Percentiles rank a stretch among this genome's conserved stretches.
These are phyloP conservation scores for Aureobasidium lini DNA, from an alignment of 2,329 filamentous ascomycete species.

Conservation along the genomic window DNA sequence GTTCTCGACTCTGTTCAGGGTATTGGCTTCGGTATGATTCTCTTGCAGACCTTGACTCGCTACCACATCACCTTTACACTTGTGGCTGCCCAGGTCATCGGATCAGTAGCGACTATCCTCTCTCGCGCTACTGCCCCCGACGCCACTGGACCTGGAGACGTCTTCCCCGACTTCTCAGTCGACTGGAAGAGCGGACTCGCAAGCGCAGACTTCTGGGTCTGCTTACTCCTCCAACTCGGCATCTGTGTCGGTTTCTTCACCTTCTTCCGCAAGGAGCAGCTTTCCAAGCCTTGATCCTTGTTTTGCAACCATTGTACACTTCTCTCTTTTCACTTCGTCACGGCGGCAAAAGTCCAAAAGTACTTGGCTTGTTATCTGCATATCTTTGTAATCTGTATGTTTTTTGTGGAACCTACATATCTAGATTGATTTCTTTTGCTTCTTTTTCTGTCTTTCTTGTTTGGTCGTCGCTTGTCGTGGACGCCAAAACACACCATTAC, in stretches of 20 bases:
- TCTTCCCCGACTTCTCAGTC: constrained; percentile 55
- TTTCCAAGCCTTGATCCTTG: constrained; percentile 42
- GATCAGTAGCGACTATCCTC: constrained; percentile 54
- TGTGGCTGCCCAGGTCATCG: constrained; percentile 54
- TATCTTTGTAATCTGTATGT: background rate
- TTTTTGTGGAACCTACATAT: background rate
- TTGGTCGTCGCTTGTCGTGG: background rate
- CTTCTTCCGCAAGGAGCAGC: constrained; percentile 53
- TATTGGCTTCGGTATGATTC: constrained; percentile 60
- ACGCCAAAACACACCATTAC: background rate
- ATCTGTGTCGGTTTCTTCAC: constrained; percentile 52
- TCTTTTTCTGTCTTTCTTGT: background rate
- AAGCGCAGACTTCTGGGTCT: constrained; percentile 55
- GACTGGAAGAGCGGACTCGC: constrained; percentile 39
- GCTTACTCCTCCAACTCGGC: constrained; percentile 48
- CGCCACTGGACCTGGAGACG: constrained; percentile 51
- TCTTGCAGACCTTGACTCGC: constrained; percentile 53
- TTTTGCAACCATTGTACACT: background rate
- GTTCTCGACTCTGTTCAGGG: constrained; percentile 58
- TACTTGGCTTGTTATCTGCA: background rate
- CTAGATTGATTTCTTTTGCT: background rate
- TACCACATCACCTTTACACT: constrained; percentile 58
- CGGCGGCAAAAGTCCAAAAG: background rate
- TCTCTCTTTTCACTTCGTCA: background rate
- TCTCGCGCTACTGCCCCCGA: constrained; percentile 55